Base-by-base conservation (phyloP, 495 filamentous ascomycete genomes). In the Daldinia caldariorum region DNA sequence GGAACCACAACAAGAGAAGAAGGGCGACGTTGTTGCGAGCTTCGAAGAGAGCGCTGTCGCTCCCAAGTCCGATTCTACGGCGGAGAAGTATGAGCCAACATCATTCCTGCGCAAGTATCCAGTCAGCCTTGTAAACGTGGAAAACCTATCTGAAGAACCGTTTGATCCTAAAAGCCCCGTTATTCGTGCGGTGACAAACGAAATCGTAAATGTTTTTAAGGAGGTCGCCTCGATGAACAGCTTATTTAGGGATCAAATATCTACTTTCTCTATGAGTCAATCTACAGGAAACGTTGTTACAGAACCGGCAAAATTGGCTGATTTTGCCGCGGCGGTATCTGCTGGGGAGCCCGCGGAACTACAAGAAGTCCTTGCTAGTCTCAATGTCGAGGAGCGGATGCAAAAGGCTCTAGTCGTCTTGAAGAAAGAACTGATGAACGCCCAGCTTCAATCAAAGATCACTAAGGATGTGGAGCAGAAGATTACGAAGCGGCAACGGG, bases 351-450 rank as follows among this genome's bases (percentile, higher is more conserved):
- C 94, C 29, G 84, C 90, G 47, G 96, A 99, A 80, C 86, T 98
- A 63, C 96, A 99, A 72, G 93, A 97, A 64, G 94, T 97, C n/a
- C 82, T 99, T 1, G 90, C 93, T 69, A 89, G 88, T 32, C 84
- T 97, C 79, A 91, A 96, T 74, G 89, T 98, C 31, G 94, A 97
- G 74, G 90, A 96, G 62, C 87, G 96, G 74, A 84, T 98, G 77
- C 89, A 90, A 72, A 97, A 97, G 78, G 92, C 94, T 2, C 81
- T 99, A 12, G 85, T 93, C 34, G 93, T 98, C 4, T 81, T 99
- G 57, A 99, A 98, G 82, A 97, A 97, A 74, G 96, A 99, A 79
- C 85, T 97, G 45, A 96, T 97, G 89, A 99, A 98, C 65, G 95
- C 95, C 4, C 92, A 99, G 76, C 86, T 99, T 4, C 94, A 97